Evolutionary conservation across 1,284 basidiomycete genomes (phyloP).

Genomic region (Apiotrichum gamsii): DNA sequence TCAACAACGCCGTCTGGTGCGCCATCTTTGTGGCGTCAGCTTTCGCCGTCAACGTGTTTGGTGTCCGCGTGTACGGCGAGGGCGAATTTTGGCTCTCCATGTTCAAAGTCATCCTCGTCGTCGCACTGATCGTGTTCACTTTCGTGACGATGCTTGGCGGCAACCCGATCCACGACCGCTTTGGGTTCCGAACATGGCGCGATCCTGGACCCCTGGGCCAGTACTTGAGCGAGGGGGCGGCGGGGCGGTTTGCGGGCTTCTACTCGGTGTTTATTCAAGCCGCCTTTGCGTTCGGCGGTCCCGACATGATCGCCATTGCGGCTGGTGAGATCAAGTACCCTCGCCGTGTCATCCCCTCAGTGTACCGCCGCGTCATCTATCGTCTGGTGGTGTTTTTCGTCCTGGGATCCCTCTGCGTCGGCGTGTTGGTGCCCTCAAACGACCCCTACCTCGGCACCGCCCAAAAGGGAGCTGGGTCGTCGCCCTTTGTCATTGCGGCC

Average conservation of each 20-base stretch:
- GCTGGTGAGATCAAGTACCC: conserved; percentile 23
- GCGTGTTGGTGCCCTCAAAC: conserved; percentile 18
- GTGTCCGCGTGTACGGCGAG: conserved; percentile 25
- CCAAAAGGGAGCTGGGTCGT: conserved; percentile 18
- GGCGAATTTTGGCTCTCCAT: conserved; percentile 33
- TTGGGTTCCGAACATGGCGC: conserved; percentile 33
- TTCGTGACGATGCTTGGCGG: conserved; percentile 36
- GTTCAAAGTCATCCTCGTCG: conserved; percentile 30
- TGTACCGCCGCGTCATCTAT: conserved; percentile 29
- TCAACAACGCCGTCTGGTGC: conserved; percentile 25
- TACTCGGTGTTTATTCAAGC: conserved; percentile 24
- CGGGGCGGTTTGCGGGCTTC: conserved; percentile 26
- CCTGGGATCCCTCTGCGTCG: conserved; percentile 27
- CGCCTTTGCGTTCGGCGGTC: conserved; percentile 30
- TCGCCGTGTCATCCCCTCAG: conserved; percentile 33
- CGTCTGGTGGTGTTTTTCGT: conserved; percentile 38
- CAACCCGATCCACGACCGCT: conserved; percentile 7
- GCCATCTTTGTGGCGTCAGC: conserved; percentile 24
- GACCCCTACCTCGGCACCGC: conserved; percentile 15
- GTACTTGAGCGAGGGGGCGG: conserved; percentile 20
- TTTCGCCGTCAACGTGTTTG: conserved; percentile 24
- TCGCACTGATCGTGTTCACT: conserved; percentile 32
- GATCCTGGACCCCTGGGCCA: conserved; percentile 31
- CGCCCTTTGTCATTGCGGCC: conserved; percentile 46
- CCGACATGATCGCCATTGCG: conserved; percentile 27